Evolutionary conservation across 352 stramenopile species (phyloP).

Genomic region (Plasmopara muralis): DNA sequence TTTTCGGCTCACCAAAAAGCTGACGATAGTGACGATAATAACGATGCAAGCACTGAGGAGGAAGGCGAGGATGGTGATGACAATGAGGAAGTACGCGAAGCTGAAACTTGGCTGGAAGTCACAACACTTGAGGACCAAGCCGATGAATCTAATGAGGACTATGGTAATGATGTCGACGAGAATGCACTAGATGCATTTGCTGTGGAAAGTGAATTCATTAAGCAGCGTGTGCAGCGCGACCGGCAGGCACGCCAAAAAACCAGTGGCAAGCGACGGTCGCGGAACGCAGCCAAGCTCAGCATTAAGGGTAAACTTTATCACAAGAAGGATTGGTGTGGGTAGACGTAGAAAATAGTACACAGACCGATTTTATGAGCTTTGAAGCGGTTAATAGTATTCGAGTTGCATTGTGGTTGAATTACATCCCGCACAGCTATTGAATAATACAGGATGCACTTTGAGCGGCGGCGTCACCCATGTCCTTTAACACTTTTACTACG

Average conservation of each 20-base stretch:
- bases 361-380: neutral
- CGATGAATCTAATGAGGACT: conserved; percentile 21
- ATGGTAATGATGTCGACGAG: conserved; percentile 22
- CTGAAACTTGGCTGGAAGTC: conserved; percentile 34
- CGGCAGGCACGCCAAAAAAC: conserved; percentile 50
- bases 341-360: neutral
- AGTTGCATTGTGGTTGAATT: conserved; percentile 24
- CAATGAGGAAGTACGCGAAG: conserved; percentile 23
- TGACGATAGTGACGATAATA: conserved; percentile 28
- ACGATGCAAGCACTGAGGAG: conserved; percentile 31
- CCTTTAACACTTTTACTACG: conserved; percentile 88
- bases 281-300: conserved; percentile 79
- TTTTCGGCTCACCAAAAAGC: conserved; percentile 63
- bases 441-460: conserved; percentile 82
- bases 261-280: conserved; percentile 51
- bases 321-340: conserved; percentile 79
- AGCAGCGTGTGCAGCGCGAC: conserved; percentile 73
- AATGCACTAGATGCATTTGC: conserved; percentile 38
- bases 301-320: conserved; percentile 81
- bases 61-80: conserved; percentile 25
- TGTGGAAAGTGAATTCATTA: conserved; percentile 68
- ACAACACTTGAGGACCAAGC: conserved; percentile 17
- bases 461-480: conserved; percentile 86
- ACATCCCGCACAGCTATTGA: conserved; percentile 36
- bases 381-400: conserved; percentile 5